Percentiles rank a stretch among this genome's conserved stretches.
These are phyloP conservation scores for Papilionanthe hybrid DNA, from an alignment of 116 monocot species.

Conservation along the genomic window DNA sequence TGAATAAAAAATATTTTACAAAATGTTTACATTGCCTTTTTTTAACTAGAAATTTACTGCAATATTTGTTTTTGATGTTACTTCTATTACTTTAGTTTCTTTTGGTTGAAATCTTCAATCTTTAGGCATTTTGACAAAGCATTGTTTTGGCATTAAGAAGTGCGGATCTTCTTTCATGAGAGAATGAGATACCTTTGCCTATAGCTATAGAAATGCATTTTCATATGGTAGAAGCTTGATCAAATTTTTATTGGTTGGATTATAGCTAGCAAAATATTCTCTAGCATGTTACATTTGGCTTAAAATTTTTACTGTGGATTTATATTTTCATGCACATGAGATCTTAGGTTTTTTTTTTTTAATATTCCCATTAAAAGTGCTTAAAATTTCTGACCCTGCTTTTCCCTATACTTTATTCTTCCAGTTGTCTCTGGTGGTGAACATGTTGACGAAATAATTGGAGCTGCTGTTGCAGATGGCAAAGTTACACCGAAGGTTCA, in stretches of 20 bases:
- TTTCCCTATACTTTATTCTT: constrained; percentile 5
- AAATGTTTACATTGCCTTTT: neutral
- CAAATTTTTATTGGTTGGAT: neutral
- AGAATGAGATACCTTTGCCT: too few relatives aligned
- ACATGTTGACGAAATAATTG: constrained; percentile 86
- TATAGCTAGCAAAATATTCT: neutral
- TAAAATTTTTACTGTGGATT: neutral
- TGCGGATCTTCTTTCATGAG: neutral
- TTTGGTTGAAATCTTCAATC: neutral
- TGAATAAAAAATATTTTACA: neutral
- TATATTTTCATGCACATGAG: neutral
- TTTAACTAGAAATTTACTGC: neutral
- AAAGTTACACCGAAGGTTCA: constrained; percentile 98
- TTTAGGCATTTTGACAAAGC: neutral
- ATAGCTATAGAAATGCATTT: neutral
- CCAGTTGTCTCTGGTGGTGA: constrained; percentile 90
- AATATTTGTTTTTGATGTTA: neutral
- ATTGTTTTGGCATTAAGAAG: neutral
- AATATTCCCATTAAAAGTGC: too few relatives aligned
- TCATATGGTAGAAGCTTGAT: neutral
- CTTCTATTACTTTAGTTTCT: neutral
- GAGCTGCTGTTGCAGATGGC: constrained; percentile 98
- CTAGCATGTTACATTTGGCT: neutral
- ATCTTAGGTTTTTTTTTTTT: neutral
- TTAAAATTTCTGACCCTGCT: neutral